Percentiles rank a stretch among this genome's conserved stretches.
Conservation (phyloP, 2,329 filamentous ascomycete genomes). For the Neonectria hederae region DNA sequence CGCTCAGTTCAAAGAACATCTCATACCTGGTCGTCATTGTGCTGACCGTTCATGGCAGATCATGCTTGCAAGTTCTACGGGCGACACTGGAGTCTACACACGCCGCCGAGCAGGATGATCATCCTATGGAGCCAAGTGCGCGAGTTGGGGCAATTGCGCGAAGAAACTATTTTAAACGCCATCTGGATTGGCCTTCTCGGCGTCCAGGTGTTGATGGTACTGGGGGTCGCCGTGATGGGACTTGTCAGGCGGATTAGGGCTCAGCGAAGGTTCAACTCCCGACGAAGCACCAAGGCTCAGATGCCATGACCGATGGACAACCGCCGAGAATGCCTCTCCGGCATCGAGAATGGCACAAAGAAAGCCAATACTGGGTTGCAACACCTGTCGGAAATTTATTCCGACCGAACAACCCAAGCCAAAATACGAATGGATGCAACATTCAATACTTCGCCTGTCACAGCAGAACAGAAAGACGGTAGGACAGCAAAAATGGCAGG, state of each 20-base stretch:
- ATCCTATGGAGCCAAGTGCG: constrained; percentile 13
- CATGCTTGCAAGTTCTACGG: constrained; percentile 33
- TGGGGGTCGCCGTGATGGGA: constrained; percentile 49
- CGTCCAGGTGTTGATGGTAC: constrained; percentile 56
- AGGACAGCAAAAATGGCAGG: not conserved
- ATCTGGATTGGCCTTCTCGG: constrained; percentile 59
- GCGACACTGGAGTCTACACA: constrained; percentile 21
- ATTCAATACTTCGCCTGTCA: not conserved
- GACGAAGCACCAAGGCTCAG: constrained; percentile 13
- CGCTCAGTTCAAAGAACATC: not conserved
- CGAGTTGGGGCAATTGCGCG: constrained; percentile 38
- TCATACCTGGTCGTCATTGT: not conserved
- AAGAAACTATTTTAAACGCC: constrained; percentile 53
- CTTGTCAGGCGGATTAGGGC: constrained; percentile 42
- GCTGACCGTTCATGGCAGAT: constrained; percentile 26
- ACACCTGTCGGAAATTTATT: not conserved
- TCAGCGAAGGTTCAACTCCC: constrained; percentile 27
- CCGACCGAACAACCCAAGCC: not conserved
- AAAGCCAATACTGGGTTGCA: not conserved
- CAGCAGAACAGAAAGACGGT: not conserved
- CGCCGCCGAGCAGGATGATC: constrained; percentile 29
- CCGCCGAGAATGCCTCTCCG: not conserved
- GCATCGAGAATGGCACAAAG: not conserved
- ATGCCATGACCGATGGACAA: not conserved
- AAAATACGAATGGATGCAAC: too few relatives aligned